Conservation (phyloP, 495 filamentous ascomycete genomes). For the Echria macrotheca region DNA sequence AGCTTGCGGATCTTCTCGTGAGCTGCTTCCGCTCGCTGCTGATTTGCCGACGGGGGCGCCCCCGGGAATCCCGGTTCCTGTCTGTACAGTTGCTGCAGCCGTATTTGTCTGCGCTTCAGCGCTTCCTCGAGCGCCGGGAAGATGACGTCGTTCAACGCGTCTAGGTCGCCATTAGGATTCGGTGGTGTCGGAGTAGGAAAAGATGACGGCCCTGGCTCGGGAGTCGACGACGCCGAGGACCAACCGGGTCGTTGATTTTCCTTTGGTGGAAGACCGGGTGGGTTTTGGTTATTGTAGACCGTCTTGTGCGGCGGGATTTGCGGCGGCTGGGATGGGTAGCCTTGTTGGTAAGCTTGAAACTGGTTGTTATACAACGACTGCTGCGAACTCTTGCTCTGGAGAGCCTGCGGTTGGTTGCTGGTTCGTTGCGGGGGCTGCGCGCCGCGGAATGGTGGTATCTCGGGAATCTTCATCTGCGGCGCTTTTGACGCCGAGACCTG, state of each 20-base stretch:
- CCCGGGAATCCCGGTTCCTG: slow-evolving; percentile 28
- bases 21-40: slow-evolving; percentile 61
- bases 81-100: slow-evolving; percentile 51
- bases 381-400: slow-evolving; percentile 12
- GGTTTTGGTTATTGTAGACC: slow-evolving; percentile 1
- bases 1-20: slow-evolving; percentile 77
- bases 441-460: slow-evolving; percentile 50
- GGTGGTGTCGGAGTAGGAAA: slow-evolving; percentile 38
- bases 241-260: slow-evolving; percentile 14
- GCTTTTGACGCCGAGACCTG: slow-evolving; percentile 25
- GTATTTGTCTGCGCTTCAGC: slow-evolving; percentile 68
- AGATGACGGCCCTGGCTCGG: slow-evolving; percentile 14
- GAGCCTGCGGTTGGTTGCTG: slow-evolving; percentile 19
- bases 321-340: slow-evolving; percentile 3
- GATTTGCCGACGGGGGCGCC: slow-evolving; percentile 40
- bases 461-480: slow-evolving; percentile 39
- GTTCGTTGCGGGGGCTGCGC: slow-evolving; percentile 25
- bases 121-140: slow-evolving; percentile 87
- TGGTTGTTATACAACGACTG: slow-evolving; percentile 28
- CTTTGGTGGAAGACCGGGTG: slow-evolving; percentile 19
- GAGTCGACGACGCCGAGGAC: slow-evolving; percentile 9
- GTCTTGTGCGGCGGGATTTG: slow-evolving; percentile 13
- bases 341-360: slow-evolving; percentile 14
- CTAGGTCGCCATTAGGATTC: slow-evolving; percentile 44
- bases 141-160: slow-evolving; percentile 74